These are phyloP conservation scores for Trichoderma pleuroti DNA, from an alignment of 2,329 filamentous ascomycete species.

Conservation along the genomic window DNA sequence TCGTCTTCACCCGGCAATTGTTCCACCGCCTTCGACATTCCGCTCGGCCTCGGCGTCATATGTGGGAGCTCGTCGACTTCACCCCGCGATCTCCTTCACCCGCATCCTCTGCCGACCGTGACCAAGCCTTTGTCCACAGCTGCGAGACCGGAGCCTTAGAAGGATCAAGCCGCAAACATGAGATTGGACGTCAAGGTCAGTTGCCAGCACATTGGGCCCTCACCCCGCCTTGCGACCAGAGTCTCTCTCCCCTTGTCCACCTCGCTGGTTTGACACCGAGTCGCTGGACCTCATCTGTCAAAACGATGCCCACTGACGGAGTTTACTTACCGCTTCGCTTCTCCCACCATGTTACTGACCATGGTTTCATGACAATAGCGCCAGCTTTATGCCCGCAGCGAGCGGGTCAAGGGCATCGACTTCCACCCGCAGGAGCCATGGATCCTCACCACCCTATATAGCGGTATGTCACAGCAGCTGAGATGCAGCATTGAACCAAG, in stretches of 20 bases:
- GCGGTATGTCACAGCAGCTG: constrained; percentile 56
- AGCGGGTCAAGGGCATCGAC: constrained; percentile 96
- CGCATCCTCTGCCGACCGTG: not conserved
- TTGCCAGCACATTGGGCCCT: constrained; percentile 1
- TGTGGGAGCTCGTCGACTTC: constrained; percentile 12
- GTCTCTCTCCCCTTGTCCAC: not conserved
- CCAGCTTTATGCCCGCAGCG: constrained; percentile 68
- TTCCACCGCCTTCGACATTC: not conserved
- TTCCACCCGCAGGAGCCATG: constrained; percentile 97
- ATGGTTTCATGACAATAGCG: constrained; percentile 31
- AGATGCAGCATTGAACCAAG: not conserved
- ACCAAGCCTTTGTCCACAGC: not conserved
- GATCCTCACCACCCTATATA: constrained; percentile 94
- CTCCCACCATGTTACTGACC: not conserved
- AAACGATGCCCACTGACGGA: not conserved
- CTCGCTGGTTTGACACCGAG: not conserved
- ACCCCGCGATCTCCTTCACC: constrained; percentile 16
- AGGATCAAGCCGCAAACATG: constrained; percentile 31
- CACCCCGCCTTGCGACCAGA: not conserved
- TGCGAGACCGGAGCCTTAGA: constrained; percentile 2
- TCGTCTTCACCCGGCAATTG: constrained; percentile 4
- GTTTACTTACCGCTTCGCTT: not conserved
- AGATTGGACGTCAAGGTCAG: constrained; percentile 44
- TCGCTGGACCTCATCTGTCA: not conserved
- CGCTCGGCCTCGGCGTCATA: not conserved